Evolutionary conservation across 2,329 filamentous ascomycete genomes (phyloP), one percentile per base, ranked within the genome.

Genomic region (Talaromyces pinophilus): DNA sequence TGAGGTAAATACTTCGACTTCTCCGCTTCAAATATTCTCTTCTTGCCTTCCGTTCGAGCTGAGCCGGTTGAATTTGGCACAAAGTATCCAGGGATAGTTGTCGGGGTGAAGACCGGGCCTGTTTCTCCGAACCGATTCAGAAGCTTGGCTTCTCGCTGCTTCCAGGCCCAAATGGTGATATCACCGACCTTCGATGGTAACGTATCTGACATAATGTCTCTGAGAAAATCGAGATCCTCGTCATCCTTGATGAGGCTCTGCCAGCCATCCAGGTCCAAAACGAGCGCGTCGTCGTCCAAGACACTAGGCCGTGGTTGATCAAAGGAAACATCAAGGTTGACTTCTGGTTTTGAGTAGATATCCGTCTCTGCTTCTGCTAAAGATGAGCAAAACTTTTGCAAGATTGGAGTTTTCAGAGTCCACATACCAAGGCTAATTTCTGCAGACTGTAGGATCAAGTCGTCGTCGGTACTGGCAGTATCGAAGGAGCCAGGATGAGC

Each of bases 1-100:
- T 99, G 95, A 48, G 95, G 95, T 7, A 99, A 85, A 76, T 99
- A 99, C 76, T 97, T 97, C 33, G 93, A 97, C 82, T 99, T 99
- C 78, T 99, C 95, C 0, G 92, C 92, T 77, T 99, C 96, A 69
- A 96, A 86, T 65, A 99, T 98, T 83, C 94, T 96, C 82, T 96
- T 94, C 73, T 93, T 89, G 33, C 93, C 93, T 80, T 99, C 93
- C 0, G 95, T 97, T 65, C 95, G 88, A 65, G 95, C 95, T 71
- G 88, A 91, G 40, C 95, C 95, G 10, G 92, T 92, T 0, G 85
- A 69, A 71, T 97, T 99, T 0, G 92, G 88, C 48, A 97, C 92
- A 74, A 97, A 98, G 74, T 90, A 89, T 46, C 87, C 88, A 69
- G 85, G 79, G 66, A 90, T 88, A 70, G 82, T 82, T 30, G 85